A percentile compares a stretch with the other conserved stretches of the same genome.
Evolutionary conservation across 305 asterid genomes (phyloP).

Genomic region (Fraxinus greggii): DNA sequence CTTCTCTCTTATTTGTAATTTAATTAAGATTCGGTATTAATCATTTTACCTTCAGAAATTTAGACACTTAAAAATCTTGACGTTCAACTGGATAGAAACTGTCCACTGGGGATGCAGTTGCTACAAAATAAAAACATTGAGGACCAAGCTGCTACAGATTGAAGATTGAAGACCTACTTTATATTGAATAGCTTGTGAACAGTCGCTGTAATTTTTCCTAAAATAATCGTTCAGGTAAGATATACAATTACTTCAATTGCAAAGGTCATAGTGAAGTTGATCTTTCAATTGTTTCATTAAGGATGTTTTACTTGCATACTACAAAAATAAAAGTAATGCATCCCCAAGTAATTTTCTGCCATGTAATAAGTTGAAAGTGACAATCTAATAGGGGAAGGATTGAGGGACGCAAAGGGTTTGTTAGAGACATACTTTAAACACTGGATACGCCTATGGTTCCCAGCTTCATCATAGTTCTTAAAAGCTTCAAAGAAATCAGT

Average conservation of each 20-base stretch:
- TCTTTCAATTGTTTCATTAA: neutral
- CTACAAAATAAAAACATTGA: neutral
- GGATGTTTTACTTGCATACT: neutral
- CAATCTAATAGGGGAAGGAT: neutral
- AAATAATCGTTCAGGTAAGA: neutral
- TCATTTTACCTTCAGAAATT: neutral
- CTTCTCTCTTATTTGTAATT: neutral
- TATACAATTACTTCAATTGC: neutral
- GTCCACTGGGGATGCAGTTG: neutral
- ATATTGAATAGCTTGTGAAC: neutral
- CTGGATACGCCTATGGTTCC: conserved; percentile 91
- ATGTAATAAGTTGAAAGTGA: neutral
- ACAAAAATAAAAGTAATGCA: neutral
- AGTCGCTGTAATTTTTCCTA: neutral
- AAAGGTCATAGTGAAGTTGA: neutral
- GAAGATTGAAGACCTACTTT: neutral
- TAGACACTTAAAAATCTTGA: neutral
- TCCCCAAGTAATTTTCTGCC: neutral
- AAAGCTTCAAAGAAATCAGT: conserved; percentile 98
- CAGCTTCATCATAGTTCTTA: conserved; percentile 96
- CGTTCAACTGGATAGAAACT: neutral
- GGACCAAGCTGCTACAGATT: neutral
- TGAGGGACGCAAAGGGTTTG: neutral
- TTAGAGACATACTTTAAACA: conserved; percentile 69
- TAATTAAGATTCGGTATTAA: neutral